Percentiles rank a stretch among this genome's conserved stretches.
phyloP scores from a whole-genome alignment of 352 stramenopile species.

The Phytophthora citricola region DNA sequence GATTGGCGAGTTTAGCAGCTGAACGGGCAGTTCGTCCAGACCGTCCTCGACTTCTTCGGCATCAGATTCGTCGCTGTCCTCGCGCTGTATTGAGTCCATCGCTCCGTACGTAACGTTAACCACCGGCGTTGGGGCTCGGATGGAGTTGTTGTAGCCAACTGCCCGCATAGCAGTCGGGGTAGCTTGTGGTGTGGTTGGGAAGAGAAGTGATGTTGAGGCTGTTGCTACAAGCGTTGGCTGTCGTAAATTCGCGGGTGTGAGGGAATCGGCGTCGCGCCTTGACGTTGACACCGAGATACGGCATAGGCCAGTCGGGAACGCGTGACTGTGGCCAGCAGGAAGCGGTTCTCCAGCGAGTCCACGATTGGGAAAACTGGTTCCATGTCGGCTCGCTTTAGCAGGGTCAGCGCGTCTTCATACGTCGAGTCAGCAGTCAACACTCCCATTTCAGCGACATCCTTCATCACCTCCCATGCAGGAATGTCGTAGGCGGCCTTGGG shows the following conservation, averaged over 20 bases:
- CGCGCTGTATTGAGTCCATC: conserved; percentile 20
- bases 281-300: conserved; percentile 61
- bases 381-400: conserved; percentile 53
- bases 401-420: conserved; percentile 59
- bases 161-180: conserved; percentile 23
- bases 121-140: conserved; percentile 16
- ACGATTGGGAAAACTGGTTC: conserved; percentile 84
- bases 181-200: conserved; percentile 26
- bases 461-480: conserved; percentile 86
- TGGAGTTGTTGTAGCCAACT: conserved; percentile 12
- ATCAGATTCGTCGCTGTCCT: conserved; percentile 17
- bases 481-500: conserved; percentile 88
- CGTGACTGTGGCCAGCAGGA: conserved; percentile 77
- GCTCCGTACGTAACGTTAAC: conserved; percentile 30
- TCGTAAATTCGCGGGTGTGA: conserved; percentile 18
- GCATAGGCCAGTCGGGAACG: conserved; percentile 56
- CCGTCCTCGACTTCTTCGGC: conserved; percentile 22
- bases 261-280: conserved; percentile 19
- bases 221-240: conserved; percentile 11
- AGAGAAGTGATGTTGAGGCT: conserved; percentile 39
- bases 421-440: conserved; percentile 74
- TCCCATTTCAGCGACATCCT: conserved; percentile 72
- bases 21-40: conserved; percentile 24
- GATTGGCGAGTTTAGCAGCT: conserved; percentile 60
- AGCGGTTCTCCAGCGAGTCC: conserved; percentile 62